Conservation (phyloP, 495 filamentous ascomycete species). For the Pseudevernia furfuracea region DNA sequence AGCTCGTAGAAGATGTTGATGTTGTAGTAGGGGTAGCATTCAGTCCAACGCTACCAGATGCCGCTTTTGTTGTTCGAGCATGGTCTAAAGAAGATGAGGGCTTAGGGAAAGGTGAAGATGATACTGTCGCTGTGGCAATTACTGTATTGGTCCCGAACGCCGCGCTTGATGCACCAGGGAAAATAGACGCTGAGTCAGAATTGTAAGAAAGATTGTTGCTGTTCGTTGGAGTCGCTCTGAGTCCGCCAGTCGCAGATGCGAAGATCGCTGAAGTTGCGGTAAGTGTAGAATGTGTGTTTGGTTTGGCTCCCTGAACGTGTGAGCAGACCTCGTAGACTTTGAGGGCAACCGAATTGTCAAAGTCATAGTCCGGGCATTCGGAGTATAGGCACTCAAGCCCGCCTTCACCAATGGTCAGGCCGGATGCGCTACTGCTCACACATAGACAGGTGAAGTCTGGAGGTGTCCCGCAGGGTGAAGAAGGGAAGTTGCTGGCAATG, state of each 20-base stretch:
- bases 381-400: conserved; percentile 55
- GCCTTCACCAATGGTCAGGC: conserved; percentile 63
- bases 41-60: conserved; percentile 1
- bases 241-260: conserved; percentile 4
- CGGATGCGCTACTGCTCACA: conserved; percentile 46
- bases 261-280: conserved; percentile 16
- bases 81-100: not conserved
- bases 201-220: not conserved
- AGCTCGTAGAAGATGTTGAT: conserved; percentile 12
- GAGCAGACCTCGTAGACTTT: conserved; percentile 22
- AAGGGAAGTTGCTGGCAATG: conserved; percentile 50
- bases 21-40: not conserved
- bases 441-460: conserved; percentile 57
- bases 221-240: not conserved
- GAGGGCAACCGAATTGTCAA: not conserved
- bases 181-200: not conserved
- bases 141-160: conserved; percentile 10
- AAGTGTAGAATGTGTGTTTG: conserved; percentile 24
- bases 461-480: conserved; percentile 39
- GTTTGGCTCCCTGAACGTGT: conserved; percentile 14
- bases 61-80: conserved; percentile 1
- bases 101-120: not conserved
- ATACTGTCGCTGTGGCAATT: conserved; percentile 1
- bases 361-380: conserved; percentile 29
- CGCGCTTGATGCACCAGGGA: conserved; percentile 14